Percentiles rank a stretch among this genome's conserved stretches.
phyloP scores from a whole-genome alignment of 1,139 yeast genomes.

The Candida smagusa region DNA sequence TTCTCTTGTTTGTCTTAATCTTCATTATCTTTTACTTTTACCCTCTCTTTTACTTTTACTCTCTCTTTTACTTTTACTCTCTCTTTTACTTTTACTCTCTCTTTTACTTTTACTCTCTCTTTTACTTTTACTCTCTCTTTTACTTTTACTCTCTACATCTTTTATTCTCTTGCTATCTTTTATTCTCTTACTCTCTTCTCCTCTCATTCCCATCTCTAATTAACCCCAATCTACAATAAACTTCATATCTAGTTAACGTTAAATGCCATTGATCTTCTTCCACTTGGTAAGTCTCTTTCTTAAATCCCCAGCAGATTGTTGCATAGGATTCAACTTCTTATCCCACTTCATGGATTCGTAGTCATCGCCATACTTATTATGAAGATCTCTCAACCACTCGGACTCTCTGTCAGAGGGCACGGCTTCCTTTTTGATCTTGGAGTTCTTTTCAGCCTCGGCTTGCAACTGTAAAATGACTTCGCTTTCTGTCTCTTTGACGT shows the following conservation, averaged over 20 bases:
- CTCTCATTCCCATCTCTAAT: too few species aligned
- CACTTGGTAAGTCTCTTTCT: constrained; percentile 65
- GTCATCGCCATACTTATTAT: constrained; percentile 82
- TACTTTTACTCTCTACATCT: too few species aligned
- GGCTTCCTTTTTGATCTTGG: constrained; percentile 48
- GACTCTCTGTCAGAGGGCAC: constrained; percentile 68
- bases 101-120: too few species aligned
- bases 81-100: too few species aligned
- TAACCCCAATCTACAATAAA: too few species aligned
- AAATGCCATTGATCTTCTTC: constrained; percentile 44
- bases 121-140: too few species aligned
- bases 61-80: too few species aligned
- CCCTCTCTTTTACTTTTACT: too few species aligned
- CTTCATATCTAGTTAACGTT: neutral
- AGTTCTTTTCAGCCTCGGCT: constrained; percentile 54
- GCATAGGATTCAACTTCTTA: constrained; percentile 74
- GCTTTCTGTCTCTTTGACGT: constrained; percentile 22
- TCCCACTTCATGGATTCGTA: constrained; percentile 92
- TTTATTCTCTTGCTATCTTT: too few species aligned
- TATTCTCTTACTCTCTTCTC: too few species aligned
- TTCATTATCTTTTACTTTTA: too few species aligned
- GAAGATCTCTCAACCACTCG: constrained; percentile 65
- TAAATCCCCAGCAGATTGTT: constrained; percentile 82
- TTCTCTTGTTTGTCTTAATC: too few species aligned
- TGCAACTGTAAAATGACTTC: constrained; percentile 69